phyloP scores from a whole-genome alignment of 306 rosid genomes.

The Amphicarpaea edgeworthii region DNA sequence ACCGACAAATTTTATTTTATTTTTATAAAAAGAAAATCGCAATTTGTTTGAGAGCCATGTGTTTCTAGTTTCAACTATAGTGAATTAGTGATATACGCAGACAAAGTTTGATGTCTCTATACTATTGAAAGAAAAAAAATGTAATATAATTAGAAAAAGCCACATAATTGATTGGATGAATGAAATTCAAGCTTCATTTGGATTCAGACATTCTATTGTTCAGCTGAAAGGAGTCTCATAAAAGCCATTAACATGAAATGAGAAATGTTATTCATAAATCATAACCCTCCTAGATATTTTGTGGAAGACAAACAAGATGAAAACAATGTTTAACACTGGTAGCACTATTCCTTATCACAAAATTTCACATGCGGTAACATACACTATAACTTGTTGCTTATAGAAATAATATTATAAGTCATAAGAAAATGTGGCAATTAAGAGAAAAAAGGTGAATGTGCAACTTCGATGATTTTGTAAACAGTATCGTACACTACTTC shows the following conservation, averaged over 20 bases:
- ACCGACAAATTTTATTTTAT: conserved; percentile 38
- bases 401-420: too few relatives aligned
- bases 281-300: conserved; percentile 17
- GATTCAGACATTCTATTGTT: conserved; percentile 15
- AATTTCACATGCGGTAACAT: conserved; percentile 37
- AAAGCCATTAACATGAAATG: conserved; percentile 12
- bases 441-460: too few relatives aligned
- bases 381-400: too few relatives aligned
- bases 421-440: too few relatives aligned
- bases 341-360: conserved; percentile 15
- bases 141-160: conserved; percentile 3
- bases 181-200: background rate
- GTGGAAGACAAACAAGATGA: background rate
- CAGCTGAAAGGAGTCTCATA: conserved; percentile 20
- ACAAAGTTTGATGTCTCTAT: background rate
- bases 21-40: background rate
- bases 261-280: conserved; percentile 16
- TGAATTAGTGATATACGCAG: background rate
- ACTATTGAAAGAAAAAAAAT: background rate
- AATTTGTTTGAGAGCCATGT: conserved; percentile 2
- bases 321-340: background rate
- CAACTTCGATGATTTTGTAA: conserved; percentile 16
- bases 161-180: background rate
- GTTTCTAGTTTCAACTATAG: background rate
- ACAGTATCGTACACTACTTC: background rate